Conservation (phyloP, 805 yeast genomes). For the Ogataea philodendri region DNA sequence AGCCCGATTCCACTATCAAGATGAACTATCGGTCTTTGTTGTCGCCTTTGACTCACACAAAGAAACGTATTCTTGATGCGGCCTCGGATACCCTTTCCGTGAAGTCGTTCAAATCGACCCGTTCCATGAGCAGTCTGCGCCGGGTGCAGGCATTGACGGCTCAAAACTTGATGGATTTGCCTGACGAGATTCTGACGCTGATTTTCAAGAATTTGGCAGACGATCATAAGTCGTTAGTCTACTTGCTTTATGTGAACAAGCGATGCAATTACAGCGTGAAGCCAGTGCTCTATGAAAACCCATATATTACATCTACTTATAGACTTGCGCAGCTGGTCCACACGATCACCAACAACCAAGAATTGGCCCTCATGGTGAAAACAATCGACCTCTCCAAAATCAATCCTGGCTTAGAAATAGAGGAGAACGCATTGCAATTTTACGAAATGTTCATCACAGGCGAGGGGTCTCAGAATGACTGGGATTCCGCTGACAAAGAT, state of each 20-base stretch:
- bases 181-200: slow-evolving; percentile 42
- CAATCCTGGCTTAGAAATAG: slow-evolving; percentile 38
- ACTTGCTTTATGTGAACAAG: slow-evolving; percentile 50
- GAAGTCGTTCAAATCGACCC: slow-evolving; percentile 36
- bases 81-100: slow-evolving; percentile 44
- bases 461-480: too few relatives aligned
- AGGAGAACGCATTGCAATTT: slow-evolving; percentile 17
- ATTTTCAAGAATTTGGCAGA: slow-evolving; percentile 36
- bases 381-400: slow-evolving; percentile 56
- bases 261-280: slow-evolving; percentile 51
- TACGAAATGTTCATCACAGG: slow-evolving; percentile 18
- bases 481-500: slow-evolving; percentile 15
- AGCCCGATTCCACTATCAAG: slow-evolving; percentile 29
- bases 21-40: slow-evolving; percentile 50
- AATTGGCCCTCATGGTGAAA: slow-evolving; percentile 56
- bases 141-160: slow-evolving; percentile 10
- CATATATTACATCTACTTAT: slow-evolving; percentile 66
- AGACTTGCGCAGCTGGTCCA: slow-evolving; percentile 79
- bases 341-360: slow-evolving; percentile 53
- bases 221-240: slow-evolving; percentile 42
- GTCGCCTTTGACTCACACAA: slow-evolving; percentile 31
- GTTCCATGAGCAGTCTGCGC: slow-evolving; percentile 15
- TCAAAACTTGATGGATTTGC: slow-evolving; percentile 32
- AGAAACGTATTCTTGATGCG: slow-evolving; percentile 35
- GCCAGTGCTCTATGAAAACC: slow-evolving; percentile 51